These are phyloP conservation scores for Neurospora sp. DNA, from an alignment of 2,329 filamentous ascomycete species.

Conservation along the genomic window DNA sequence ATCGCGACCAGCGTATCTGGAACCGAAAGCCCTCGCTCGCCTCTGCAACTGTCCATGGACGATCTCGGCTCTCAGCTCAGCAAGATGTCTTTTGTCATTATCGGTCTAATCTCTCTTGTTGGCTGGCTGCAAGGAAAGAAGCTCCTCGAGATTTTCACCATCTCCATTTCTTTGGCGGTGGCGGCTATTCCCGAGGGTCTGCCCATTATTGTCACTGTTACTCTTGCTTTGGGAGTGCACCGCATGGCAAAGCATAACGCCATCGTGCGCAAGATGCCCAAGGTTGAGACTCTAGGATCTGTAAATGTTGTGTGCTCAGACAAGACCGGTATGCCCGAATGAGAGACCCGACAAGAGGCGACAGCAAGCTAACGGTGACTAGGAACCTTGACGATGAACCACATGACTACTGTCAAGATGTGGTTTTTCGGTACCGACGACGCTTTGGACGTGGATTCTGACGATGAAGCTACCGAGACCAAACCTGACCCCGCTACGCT, in stretches of 20 bases:
- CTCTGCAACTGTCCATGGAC: conserved; percentile 93
- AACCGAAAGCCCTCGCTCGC: conserved; percentile 90
- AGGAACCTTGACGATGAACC: conserved; percentile 91
- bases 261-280: conserved; percentile 90
- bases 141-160: conserved; percentile 90
- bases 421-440: conserved; percentile 74
- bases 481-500: conserved; percentile 64
- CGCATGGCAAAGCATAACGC: conserved; percentile 93
- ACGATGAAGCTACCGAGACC: conserved; percentile 42
- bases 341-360: conserved; percentile 4
- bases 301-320: conserved; percentile 99
- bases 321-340: conserved; percentile 59
- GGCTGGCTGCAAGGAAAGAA: conserved; percentile 85
- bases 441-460: conserved; percentile 42
- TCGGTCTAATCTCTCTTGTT: conserved; percentile 82
- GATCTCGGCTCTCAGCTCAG: conserved; percentile 91
- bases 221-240: conserved; percentile 84
- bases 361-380: background rate
- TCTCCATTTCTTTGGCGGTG: conserved; percentile 91
- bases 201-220: conserved; percentile 97
- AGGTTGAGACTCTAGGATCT: conserved; percentile 94
- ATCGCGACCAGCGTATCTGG: conserved; percentile 91
- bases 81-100: conserved; percentile 92
- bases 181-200: conserved; percentile 93
- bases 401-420: conserved; percentile 95